Evolutionary conservation across 2,329 filamentous ascomycete species (phyloP).

Genomic region (Coniochaeta ligniaria): DNA sequence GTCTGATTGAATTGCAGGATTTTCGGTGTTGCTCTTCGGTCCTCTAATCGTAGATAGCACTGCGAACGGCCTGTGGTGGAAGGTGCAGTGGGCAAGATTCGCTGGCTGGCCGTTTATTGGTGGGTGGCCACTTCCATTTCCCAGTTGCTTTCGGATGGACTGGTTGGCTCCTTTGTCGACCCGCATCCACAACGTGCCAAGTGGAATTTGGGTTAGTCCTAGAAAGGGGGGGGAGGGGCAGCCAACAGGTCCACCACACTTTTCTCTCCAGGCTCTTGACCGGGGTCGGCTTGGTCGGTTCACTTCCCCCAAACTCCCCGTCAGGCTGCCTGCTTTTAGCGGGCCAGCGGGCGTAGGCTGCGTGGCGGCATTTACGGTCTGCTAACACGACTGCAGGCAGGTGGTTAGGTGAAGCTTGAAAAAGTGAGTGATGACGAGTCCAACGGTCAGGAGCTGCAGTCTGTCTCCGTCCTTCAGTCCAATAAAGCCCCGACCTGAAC

Average conservation of each 20-base stretch:
- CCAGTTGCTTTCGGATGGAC: background rate
- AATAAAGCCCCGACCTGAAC: background rate
- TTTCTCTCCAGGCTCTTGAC: background rate
- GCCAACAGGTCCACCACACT: background rate
- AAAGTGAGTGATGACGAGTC: background rate
- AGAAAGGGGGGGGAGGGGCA: background rate
- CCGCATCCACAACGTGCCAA: background rate
- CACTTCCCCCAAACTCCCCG: background rate
- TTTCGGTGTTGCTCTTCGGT: background rate
- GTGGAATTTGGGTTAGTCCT: background rate
- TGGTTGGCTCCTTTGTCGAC: background rate
- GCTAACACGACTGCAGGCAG: background rate
- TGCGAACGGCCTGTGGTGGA: background rate
- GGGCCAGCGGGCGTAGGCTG: background rate
- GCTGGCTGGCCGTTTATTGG: background rate
- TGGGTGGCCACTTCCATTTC: background rate
- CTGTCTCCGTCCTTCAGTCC: background rate
- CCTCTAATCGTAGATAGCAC: constrained; percentile 1
- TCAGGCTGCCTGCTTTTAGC: background rate
- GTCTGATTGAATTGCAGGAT: constrained; percentile 3
- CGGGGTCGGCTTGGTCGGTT: background rate
- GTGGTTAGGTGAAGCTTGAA: background rate
- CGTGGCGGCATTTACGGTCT: background rate
- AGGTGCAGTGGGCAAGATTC: background rate
- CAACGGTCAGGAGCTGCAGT: background rate